Evolutionary conservation across 345 rosid genomes (phyloP).

Genomic region (Murraya koenigii): DNA sequence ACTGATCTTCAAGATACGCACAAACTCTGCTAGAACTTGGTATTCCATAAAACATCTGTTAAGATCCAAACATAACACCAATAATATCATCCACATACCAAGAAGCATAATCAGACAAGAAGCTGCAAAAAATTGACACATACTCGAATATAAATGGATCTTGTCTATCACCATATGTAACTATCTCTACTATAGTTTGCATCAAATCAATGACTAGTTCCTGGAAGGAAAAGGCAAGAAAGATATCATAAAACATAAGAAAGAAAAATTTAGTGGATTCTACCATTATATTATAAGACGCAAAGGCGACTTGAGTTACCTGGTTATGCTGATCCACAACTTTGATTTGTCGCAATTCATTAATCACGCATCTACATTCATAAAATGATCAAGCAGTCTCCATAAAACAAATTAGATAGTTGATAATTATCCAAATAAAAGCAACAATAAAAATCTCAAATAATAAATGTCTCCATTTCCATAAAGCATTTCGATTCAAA

Average conservation of each 20-base stretch:
- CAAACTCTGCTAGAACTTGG: conserved; percentile 65
- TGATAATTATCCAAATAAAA: not conserved
- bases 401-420: not conserved
- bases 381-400: not conserved
- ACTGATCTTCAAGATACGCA: conserved; percentile 45
- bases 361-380: conserved; percentile 36
- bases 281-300: not conserved
- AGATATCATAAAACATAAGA: conserved; percentile 3
- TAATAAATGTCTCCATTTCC: not conserved
- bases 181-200: conserved; percentile 63
- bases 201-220: conserved; percentile 49
- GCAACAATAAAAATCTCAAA: not conserved
- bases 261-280: not conserved
- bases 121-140: not conserved
- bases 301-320: conserved; percentile 27
- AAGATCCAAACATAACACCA: not conserved
- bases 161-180: conserved; percentile 61
- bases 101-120: conserved; percentile 6
- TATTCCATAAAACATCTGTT: conserved; percentile 64
- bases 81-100: not conserved
- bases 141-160: conserved; percentile 62
- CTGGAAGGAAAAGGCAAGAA: conserved; percentile 24
- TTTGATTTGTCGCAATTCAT: conserved; percentile 46
- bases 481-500: not conserved
- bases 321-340: conserved; percentile 43